A percentile compares a stretch with the other conserved stretches of the same genome.
Evolutionary conservation across 305 asterid genomes (phyloP).

Genomic region (Vinca major): DNA sequence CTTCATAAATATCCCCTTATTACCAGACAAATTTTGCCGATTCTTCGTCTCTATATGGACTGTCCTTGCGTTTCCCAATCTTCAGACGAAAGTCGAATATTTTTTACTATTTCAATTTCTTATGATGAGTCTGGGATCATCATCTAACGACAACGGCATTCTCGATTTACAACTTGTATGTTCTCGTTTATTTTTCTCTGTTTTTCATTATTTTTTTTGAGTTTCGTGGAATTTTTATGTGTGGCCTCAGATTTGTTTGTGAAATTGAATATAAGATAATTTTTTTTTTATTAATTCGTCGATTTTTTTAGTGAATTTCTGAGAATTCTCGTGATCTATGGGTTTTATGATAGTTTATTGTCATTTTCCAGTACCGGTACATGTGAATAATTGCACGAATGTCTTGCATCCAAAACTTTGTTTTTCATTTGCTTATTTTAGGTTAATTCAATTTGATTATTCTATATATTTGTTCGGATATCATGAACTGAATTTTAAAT

Average conservation of each 20-base stretch:
- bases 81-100: not conserved
- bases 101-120: not conserved
- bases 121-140: constrained; percentile 13
- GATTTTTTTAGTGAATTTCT: not conserved
- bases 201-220: too few species aligned
- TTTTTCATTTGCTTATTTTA: not conserved
- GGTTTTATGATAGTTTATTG: not conserved
- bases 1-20: not conserved
- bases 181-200: not conserved
- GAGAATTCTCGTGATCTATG: not conserved
- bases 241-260: not conserved
- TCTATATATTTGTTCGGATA: not conserved
- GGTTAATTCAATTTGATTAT: not conserved
- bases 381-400: not conserved
- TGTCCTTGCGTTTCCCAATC: constrained; percentile 1
- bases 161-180: constrained; percentile 5
- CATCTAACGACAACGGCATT: constrained; percentile 17
- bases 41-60: constrained; percentile 9
- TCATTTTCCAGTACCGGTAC: not conserved
- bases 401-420: not conserved
- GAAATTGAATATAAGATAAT: not conserved
- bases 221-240: not conserved
- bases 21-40: not conserved
- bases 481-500: not conserved
- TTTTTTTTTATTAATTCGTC: not conserved